Conservation (phyloP, 2,329 filamentous ascomycete species). For the Ophiosphaerella korrae region DNA sequence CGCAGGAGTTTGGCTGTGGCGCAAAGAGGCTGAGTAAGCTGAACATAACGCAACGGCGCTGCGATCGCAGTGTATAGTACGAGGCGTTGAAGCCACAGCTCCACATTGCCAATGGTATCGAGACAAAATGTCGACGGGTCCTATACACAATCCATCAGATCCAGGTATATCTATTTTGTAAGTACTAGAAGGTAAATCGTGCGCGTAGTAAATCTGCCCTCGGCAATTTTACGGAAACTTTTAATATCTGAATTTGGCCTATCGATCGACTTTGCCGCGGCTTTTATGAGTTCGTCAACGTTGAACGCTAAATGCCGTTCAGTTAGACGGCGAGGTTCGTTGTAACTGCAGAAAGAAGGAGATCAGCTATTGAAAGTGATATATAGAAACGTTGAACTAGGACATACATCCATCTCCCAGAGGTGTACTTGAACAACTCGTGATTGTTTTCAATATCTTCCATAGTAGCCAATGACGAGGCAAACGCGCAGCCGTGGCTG, state of each 20-base stretch:
- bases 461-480: background rate
- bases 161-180: conserved; percentile 15
- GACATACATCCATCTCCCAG: background rate
- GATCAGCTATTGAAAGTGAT: background rate
- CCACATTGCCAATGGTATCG: no score
- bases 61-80: no score
- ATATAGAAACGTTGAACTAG: background rate
- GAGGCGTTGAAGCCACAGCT: no score
- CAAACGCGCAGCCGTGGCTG: background rate
- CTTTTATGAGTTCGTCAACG: conserved; percentile 26
- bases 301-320: conserved; percentile 28
- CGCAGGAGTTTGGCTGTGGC: no score
- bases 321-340: conserved; percentile 23
- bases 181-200: conserved; percentile 9
- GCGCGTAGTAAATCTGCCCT: conserved; percentile 42
- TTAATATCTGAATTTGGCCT: conserved; percentile 18
- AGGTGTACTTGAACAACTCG: background rate
- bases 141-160: conserved; percentile 24
- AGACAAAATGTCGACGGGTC: conserved; percentile 7
- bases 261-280: conserved; percentile 21
- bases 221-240: conserved; percentile 39
- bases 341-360: conserved; percentile 16
- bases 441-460: conserved; percentile 1
- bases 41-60: no score
- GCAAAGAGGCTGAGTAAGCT: no score